Evolutionary conservation across 2,329 filamentous ascomycete species (phyloP).

Genomic region (Nigrograna mackinnonii): DNA sequence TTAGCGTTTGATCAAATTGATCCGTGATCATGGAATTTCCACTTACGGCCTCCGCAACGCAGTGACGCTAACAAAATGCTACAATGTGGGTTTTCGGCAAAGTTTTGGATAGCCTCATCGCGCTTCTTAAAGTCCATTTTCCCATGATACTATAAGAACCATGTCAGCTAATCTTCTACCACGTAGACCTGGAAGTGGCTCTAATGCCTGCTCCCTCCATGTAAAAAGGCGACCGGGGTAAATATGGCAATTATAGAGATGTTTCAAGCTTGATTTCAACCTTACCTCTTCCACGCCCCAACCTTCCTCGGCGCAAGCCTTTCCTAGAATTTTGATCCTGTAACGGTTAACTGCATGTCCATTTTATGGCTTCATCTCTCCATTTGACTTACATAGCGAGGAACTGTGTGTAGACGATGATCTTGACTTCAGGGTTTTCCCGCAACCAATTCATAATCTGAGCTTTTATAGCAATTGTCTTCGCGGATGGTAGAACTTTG

Average conservation of each 20-base stretch:
- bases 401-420: conserved; percentile 66
- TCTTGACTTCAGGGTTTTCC: conserved; percentile 54
- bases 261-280: neutral
- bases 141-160: conserved; percentile 50
- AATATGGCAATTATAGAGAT: conserved; percentile 9
- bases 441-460: conserved; percentile 50
- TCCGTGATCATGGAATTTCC: neutral
- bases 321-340: conserved; percentile 52
- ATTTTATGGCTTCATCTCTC: neutral
- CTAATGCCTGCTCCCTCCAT: too few species aligned
- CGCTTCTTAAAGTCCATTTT: conserved; percentile 50
- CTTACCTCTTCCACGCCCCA: conserved; percentile 52
- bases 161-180: too few species aligned
- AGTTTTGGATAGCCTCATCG: conserved; percentile 50
- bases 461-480: conserved; percentile 50
- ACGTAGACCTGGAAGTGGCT: too few species aligned
- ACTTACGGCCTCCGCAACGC: conserved; percentile 56
- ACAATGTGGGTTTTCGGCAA: conserved; percentile 43
- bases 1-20: neutral
- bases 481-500: conserved; percentile 46
- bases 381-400: conserved; percentile 45
- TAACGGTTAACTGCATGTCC: conserved; percentile 10
- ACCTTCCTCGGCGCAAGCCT: conserved; percentile 53
- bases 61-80: conserved; percentile 60
- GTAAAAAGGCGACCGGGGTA: too few species aligned